phyloP scores from a whole-genome alignment of 2,329 filamentous ascomycete genomes.

The Aureobasidium sp. region DNA sequence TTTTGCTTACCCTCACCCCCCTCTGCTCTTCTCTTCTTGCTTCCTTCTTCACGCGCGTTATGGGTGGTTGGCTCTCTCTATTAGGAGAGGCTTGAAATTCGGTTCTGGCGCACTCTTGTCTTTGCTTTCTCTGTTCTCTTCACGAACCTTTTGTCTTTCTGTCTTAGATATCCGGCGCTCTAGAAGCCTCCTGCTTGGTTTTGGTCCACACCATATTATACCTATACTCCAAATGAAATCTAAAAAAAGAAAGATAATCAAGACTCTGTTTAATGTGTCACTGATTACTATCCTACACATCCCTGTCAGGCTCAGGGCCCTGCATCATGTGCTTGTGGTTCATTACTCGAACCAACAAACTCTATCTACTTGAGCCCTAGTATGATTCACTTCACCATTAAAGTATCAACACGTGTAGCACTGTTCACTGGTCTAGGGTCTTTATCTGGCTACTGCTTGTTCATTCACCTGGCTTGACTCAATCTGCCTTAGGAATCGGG shows the following conservation, averaged over 20 bases:
- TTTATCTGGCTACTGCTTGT: neutral
- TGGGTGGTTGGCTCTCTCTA: neutral
- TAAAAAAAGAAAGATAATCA: neutral
- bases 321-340: neutral
- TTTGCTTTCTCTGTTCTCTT: neutral
- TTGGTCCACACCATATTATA: neutral
- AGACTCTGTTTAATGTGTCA: neutral
- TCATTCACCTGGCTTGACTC: neutral
- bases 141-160: neutral
- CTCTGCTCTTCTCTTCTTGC: neutral
- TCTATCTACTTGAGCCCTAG: neutral
- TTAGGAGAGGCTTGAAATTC: neutral
- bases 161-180: conserved; percentile 1
- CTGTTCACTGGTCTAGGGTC: too few relatives aligned
- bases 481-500: too few relatives aligned
- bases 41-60: neutral
- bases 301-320: neutral
- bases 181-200: neutral
- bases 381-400: neutral
- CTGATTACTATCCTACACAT: neutral
- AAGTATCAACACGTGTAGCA: neutral
- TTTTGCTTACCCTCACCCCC: neutral
- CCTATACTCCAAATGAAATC: neutral
- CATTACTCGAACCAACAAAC: neutral
- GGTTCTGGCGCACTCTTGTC: neutral